A percentile compares a stretch with the other conserved stretches of the same genome.
These are phyloP conservation scores for Multifurca ochricompacta DNA, from an alignment of 768 basidiomycete species.

Conservation along the genomic window DNA sequence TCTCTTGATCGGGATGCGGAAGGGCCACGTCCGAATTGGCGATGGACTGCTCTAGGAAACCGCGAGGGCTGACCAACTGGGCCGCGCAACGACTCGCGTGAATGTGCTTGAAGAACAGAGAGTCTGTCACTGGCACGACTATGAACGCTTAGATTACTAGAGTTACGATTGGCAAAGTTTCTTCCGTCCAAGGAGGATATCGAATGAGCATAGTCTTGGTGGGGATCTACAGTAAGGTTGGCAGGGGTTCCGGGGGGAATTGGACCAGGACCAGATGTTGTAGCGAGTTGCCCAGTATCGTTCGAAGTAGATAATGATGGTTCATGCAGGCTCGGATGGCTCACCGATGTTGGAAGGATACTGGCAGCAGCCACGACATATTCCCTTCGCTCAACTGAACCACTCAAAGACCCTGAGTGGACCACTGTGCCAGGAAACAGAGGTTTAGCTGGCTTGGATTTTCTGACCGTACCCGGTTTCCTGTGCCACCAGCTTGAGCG, in stretches of 20 bases:
- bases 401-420: neutral
- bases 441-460: neutral
- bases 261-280: neutral
- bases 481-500: neutral
- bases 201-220: neutral
- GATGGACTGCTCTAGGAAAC: neutral
- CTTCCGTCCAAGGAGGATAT: neutral
- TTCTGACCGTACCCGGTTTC: neutral
- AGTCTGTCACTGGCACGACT: constrained; percentile 3
- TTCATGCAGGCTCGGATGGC: neutral
- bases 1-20: neutral
- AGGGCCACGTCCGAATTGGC: neutral
- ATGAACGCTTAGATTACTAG: neutral
- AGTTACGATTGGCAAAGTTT: neutral
- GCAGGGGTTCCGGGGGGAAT: neutral
- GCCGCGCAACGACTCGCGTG: neutral
- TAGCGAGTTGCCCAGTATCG: neutral
- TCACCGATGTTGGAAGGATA: neutral
- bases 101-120: neutral
- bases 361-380: neutral
- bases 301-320: neutral
- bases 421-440: neutral
- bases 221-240: neutral
- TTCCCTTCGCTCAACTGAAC: neutral
- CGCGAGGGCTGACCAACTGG: neutral